Evolutionary conservation across 2,329 filamentous ascomycete genomes (phyloP).

Genomic region (Curvularia hawaiiensis): DNA sequence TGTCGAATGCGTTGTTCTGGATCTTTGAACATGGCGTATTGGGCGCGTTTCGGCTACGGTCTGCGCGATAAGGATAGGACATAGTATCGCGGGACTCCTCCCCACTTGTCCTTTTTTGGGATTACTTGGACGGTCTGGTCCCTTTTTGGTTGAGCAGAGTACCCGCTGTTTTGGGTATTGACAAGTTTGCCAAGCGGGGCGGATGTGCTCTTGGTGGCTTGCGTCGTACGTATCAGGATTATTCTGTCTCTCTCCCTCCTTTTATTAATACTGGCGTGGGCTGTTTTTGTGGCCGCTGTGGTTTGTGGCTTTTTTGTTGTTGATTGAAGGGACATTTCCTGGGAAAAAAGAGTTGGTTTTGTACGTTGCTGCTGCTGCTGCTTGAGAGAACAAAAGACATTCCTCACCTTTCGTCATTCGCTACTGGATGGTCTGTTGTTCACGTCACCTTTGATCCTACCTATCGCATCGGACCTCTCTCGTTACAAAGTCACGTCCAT

Average conservation of each 20-base stretch:
- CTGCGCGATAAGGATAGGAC: neutral
- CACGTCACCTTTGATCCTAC: neutral
- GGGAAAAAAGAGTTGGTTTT: neutral
- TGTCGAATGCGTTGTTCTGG: neutral
- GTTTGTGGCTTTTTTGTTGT: neutral
- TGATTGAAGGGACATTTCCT: neutral
- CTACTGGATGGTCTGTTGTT: neutral
- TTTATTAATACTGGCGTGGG: slow-evolving; percentile 5
- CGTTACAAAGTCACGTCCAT: neutral
- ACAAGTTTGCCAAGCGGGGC: neutral
- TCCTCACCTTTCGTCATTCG: neutral
- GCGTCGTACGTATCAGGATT: neutral
- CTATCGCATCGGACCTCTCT: neutral
- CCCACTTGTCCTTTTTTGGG: neutral
- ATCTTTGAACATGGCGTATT: neutral
- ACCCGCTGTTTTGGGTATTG: slow-evolving; percentile 3
- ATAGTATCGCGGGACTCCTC: neutral
- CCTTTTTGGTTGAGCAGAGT: neutral
- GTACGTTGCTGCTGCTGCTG: neutral
- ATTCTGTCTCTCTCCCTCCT: neutral
- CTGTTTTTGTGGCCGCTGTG: neutral
- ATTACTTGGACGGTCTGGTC: neutral
- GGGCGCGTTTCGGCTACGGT: neutral
- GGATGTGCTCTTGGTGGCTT: neutral
- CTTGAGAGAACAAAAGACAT: neutral